Conservation (phyloP, 2,329 filamentous ascomycete genomes). For the Gaeumannomyces tritici region DNA sequence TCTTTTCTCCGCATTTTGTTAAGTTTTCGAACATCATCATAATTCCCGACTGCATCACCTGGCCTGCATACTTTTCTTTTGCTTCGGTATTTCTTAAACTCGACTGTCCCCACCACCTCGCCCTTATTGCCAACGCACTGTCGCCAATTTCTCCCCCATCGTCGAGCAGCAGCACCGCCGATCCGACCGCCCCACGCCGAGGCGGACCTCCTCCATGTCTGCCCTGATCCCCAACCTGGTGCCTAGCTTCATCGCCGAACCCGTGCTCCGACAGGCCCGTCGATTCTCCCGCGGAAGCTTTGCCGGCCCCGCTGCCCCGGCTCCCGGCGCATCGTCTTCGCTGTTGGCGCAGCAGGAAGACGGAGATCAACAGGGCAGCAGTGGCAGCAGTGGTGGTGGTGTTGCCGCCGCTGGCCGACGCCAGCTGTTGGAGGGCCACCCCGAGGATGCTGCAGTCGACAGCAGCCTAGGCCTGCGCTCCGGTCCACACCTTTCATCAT, state of each 20-base stretch:
- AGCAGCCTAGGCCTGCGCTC: not conserved
- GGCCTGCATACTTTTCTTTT: not conserved
- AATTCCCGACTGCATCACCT: not conserved
- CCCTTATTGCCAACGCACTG: conserved; percentile 7
- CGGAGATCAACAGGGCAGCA: not conserved
- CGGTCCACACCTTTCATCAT: not conserved
- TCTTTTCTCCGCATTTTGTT: not conserved
- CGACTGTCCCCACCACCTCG: too few relatives aligned
- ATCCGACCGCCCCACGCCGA: not conserved
- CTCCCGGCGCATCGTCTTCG: not conserved
- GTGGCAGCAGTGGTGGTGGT: not conserved
- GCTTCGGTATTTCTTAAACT: not conserved
- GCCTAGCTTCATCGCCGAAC: conserved; percentile 56
- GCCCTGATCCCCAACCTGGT: conserved; percentile 37
- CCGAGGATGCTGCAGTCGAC: not conserved
- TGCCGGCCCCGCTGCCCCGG: conserved; percentile 5
- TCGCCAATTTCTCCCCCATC: conserved; percentile 17
- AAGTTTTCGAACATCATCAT: not conserved
- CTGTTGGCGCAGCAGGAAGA: not conserved
- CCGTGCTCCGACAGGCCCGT: conserved; percentile 55
- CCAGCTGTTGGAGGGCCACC: not conserved
- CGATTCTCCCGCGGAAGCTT: conserved; percentile 40
- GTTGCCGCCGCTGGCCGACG: not conserved
- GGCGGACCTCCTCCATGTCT: not conserved
- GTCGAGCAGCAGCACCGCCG: conserved; percentile 9